Conservation (phyloP, 306 rosid species). For the Purshia tridentata region DNA sequence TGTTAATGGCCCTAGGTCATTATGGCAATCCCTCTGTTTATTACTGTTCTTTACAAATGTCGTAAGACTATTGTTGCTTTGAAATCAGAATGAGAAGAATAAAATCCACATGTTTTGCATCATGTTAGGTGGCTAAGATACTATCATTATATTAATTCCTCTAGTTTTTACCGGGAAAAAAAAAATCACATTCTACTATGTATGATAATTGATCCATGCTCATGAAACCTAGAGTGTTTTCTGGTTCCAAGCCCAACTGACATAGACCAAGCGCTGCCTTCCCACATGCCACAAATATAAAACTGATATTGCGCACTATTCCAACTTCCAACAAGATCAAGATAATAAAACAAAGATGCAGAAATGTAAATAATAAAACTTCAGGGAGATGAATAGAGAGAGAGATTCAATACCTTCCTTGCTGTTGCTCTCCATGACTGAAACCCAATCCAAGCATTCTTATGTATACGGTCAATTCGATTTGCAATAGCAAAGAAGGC, state of each 20-base stretch:
- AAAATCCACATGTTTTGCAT: neutral
- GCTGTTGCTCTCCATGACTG: constrained; percentile 99
- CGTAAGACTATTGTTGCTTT: neutral
- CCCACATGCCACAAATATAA: constrained; percentile 2
- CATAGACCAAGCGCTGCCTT: neutral
- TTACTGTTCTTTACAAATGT: neutral
- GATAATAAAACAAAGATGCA: constrained; percentile 5
- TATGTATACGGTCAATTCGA: constrained; percentile 83
- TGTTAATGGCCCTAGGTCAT: neutral
- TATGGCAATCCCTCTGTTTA: neutral
- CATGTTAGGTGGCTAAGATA: neutral
- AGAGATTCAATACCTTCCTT: constrained; percentile 56
- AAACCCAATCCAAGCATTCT: constrained; percentile 97
- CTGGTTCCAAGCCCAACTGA: neutral
- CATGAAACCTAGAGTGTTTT: neutral
- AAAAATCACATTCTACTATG: neutral
- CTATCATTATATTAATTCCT: neutral
- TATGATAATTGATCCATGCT: neutral
- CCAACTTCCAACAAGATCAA: neutral
- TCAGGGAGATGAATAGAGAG: neutral
- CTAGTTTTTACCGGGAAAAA: neutral
- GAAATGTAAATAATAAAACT: neutral
- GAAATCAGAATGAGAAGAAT: neutral
- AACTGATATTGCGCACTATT: neutral
- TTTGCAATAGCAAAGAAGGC: constrained; percentile 90